Conservation (phyloP, 208 protist species). For the Perkinsela sp. region DNA sequence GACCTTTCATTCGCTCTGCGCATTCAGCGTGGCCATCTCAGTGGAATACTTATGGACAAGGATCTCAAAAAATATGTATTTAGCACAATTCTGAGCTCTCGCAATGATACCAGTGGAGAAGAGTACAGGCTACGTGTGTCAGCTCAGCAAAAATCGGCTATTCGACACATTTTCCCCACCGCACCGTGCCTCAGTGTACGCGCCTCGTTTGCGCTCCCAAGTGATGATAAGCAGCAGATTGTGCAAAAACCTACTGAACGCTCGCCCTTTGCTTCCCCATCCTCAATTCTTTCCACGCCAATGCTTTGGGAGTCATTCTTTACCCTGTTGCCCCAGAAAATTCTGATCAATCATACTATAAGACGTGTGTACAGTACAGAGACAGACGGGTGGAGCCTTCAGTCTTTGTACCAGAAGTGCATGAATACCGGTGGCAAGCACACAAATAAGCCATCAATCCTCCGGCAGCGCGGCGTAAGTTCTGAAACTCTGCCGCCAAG, state of each 20-base stretch:
- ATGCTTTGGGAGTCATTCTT: background rate
- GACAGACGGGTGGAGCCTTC: background rate
- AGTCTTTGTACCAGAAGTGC: background rate
- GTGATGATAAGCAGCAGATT: background rate
- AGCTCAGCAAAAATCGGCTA: background rate
- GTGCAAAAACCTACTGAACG: background rate
- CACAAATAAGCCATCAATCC: too few species aligned
- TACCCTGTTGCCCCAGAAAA: background rate
- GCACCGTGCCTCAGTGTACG: background rate
- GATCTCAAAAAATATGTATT: background rate
- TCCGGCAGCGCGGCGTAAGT: too few species aligned
- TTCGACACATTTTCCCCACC: background rate
- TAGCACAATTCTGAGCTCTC: background rate
- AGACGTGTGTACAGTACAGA: background rate
- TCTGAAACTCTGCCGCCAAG: background rate
- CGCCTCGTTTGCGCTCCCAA: background rate
- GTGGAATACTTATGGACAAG: background rate
- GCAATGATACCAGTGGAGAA: background rate
- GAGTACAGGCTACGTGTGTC: background rate
- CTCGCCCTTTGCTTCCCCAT: background rate
- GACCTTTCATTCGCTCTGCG: background rate
- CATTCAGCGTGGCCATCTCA: background rate
- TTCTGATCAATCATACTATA: background rate
- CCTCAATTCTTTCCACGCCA: background rate
- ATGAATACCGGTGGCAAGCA: background rate